Base-by-base conservation (phyloP, 139 green algal species). In the Volvox africanus region DNA sequence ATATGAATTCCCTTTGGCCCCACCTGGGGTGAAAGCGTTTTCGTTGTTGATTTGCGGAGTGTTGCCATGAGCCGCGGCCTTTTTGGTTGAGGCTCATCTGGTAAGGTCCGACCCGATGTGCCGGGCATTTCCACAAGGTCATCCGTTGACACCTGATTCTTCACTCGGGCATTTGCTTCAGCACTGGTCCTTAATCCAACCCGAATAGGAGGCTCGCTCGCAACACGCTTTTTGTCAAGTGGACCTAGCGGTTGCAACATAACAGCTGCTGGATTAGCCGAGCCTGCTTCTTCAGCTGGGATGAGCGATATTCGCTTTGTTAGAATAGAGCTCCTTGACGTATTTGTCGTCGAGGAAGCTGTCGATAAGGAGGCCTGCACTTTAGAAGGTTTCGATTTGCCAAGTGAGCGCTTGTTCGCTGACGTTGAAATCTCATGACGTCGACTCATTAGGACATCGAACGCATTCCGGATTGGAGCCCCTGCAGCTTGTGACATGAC, bases 401-500 rank as follows among this genome's bases (percentile, higher is more conserved):
- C 28, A 21, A 18, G 24, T 26, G 80, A 73, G 1, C 28, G 26
- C 35, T 86, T 86, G 50, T 33, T 67, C 5, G 35, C 16, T 33
- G 78, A 55, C 44, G 80, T 44, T 71, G 78, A 36, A 33, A 36
- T 2, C 11, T 22, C 26, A 71, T 84, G 16, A 35, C 80, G 80
- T 14, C 62, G 30, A 14, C 37, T 30, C 82, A 87, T 87, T 12
- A 87, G 22, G 17, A 87, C 20, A 17, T 87, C 61, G 61, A 87
- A 87, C 3, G 82, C 82, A 69, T 87, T 87, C 18, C 82, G 61
- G 17, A 86, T 44, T 18, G 80, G 80, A 1, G 50, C 35, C 2
- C 17, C 50, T 21, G 61, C 17, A 33, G 30, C 19, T 61, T 87
- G 82, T 20, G 82, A 87, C 82, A 87, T 87, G 35, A 73, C 65